phyloP scores from a whole-genome alignment of 1,139 yeast species.

The Candida pseudoviswanathii region DNA sequence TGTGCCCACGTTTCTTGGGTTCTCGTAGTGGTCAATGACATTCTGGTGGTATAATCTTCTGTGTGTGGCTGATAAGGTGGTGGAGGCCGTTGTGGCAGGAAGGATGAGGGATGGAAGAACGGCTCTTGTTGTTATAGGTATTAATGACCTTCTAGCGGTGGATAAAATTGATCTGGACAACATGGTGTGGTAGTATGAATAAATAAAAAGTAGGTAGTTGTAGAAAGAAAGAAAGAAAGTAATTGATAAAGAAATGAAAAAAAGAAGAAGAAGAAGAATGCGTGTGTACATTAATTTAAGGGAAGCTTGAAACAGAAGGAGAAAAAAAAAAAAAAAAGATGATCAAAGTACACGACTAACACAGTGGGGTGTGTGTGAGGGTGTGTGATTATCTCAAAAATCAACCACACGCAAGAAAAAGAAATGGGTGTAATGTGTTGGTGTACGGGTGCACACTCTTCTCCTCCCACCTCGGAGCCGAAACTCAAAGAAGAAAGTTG shows the following conservation, averaged over 20 bases:
- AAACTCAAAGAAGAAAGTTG: too few species aligned
- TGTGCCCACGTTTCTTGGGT: constrained; percentile 96
- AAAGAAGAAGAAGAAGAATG: not conserved
- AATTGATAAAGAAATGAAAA: not conserved
- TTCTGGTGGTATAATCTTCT: constrained; percentile 63
- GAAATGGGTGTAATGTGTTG: not conserved
- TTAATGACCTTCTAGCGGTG: constrained; percentile 11
- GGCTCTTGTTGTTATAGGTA: not conserved
- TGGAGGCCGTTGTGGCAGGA: not conserved
- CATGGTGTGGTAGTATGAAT: constrained; percentile 18
- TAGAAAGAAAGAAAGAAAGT: not conserved
- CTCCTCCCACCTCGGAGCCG: too few species aligned
- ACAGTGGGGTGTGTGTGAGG: not conserved
- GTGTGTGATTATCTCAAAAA: not conserved
- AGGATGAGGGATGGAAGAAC: not conserved
- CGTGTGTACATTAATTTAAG: not conserved
- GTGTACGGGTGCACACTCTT: not conserved
- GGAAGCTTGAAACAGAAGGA: not conserved
- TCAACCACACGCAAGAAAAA: not conserved
- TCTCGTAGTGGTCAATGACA: constrained; percentile 89
- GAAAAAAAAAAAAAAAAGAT: not conserved
- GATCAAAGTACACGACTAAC: not conserved
- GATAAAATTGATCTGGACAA: constrained; percentile 27
- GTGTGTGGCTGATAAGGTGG: constrained; percentile 9
- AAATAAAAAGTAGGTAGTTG: not conserved